Percentiles rank a stretch among this genome's conserved stretches.
These are phyloP conservation scores for Scorias spongiosa DNA, from an alignment of 2,329 filamentous ascomycete genomes.

Conservation along the genomic window DNA sequence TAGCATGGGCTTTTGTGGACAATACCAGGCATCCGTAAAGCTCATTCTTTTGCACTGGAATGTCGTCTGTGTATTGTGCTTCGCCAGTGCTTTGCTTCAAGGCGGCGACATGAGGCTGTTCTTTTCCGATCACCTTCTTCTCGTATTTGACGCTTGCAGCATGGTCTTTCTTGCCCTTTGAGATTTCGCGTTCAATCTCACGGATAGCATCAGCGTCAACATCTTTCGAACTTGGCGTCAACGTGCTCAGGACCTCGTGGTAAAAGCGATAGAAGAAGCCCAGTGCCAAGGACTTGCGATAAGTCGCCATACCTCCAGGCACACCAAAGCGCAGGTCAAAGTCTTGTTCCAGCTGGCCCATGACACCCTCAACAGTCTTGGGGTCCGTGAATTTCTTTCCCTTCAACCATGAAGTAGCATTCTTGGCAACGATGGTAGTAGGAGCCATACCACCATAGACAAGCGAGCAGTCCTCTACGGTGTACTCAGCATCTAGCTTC, in stretches of 20 bases:
- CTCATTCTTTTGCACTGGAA: slow-evolving; percentile 74
- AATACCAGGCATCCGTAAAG: slow-evolving; percentile 77
- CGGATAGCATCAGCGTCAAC: slow-evolving; percentile 60
- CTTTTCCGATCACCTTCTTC: slow-evolving; percentile 69
- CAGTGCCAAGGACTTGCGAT: slow-evolving; percentile 75
- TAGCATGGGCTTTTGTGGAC: slow-evolving; percentile 78
- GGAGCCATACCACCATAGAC: slow-evolving; percentile 95
- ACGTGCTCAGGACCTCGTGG: slow-evolving; percentile 60
- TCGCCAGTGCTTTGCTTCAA: slow-evolving; percentile 88
- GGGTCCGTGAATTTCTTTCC: slow-evolving; percentile 70
- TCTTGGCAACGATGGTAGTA: slow-evolving; percentile 73
- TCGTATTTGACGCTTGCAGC: slow-evolving; percentile 62
- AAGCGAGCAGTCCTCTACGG: slow-evolving; percentile 60
- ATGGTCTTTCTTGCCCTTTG: slow-evolving; percentile 63
- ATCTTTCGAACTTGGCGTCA: slow-evolving; percentile 32
- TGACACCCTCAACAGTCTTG: slow-evolving; percentile 72
- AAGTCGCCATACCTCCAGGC: slow-evolving; percentile 94
- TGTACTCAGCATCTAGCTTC: slow-evolving; percentile 50
- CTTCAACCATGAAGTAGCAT: slow-evolving; percentile 55
- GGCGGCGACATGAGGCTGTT: slow-evolving; percentile 76
- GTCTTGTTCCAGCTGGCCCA: slow-evolving; percentile 77
- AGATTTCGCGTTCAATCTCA: slow-evolving; percentile 77
- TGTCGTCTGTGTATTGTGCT: slow-evolving; percentile 93
- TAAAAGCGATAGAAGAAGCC: slow-evolving; percentile 97
- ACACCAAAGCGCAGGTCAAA: slow-evolving; percentile 84